These are phyloP conservation scores for Saturnispora saitoi DNA, from an alignment of 805 yeast genomes.

Conservation along the genomic window DNA sequence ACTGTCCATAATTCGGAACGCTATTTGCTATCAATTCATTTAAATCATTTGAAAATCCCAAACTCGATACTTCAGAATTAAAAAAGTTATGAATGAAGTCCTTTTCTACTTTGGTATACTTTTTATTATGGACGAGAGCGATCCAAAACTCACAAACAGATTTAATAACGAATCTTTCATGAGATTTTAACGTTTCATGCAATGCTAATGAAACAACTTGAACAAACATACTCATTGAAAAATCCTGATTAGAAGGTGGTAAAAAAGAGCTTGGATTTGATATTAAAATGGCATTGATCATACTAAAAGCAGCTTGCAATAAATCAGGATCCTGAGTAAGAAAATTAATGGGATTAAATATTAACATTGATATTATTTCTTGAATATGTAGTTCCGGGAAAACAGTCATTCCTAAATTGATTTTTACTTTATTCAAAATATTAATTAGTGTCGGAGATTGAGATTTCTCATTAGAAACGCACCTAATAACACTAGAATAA, in stretches of 20 bases:
- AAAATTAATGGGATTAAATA: constrained; percentile 27
- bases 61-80: not conserved
- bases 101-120: constrained; percentile 2
- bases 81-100: constrained; percentile 2
- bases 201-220: constrained; percentile 21
- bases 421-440: not conserved
- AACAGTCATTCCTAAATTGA: constrained; percentile 7
- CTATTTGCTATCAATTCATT: constrained; percentile 15
- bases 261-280: constrained; percentile 30
- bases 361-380: constrained; percentile 31
- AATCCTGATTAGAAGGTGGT: constrained; percentile 14
- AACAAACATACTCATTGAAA: constrained; percentile 1
- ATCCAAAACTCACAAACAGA: constrained; percentile 51
- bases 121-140: constrained; percentile 27
- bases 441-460: not conserved
- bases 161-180: constrained; percentile 49
- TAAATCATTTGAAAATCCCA: not conserved
- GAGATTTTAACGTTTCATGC: constrained; percentile 30
- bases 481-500: constrained; percentile 24
- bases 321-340: constrained; percentile 51
- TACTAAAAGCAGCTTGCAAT: constrained; percentile 41
- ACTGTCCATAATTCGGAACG: constrained; percentile 26
- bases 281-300: constrained; percentile 27
- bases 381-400: constrained; percentile 16
- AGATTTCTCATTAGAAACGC: constrained; percentile 24